Percentiles rank a stretch among this genome's conserved stretches.
Conservation (phyloP, 345 rosid species). For the Citrus australasica region DNA sequence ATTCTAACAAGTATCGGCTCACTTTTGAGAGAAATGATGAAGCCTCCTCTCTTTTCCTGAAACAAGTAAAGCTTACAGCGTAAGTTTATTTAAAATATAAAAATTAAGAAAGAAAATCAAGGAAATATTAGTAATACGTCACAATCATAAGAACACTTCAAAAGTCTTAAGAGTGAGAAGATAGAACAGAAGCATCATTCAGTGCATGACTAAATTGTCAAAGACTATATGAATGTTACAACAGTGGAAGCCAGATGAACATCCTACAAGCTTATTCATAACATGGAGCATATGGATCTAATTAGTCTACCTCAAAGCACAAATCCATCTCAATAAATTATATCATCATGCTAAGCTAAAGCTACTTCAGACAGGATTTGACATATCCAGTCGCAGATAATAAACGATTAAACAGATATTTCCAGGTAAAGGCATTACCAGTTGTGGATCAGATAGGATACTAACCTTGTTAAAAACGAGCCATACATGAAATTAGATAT, state of each 20-base stretch:
- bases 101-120: background rate
- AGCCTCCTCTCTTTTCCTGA: slow-evolving; percentile 58
- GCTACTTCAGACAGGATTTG: background rate
- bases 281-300: background rate
- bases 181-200: background rate
- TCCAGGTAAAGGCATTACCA: background rate
- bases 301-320: background rate
- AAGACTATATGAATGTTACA: background rate
- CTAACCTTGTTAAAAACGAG: slow-evolving; percentile 58
- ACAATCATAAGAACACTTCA: background rate
- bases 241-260: background rate
- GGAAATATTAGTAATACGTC: background rate
- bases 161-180: no score
- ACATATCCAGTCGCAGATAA: background rate
- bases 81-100: background rate
- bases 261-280: background rate
- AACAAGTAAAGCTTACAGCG: slow-evolving; percentile 13
- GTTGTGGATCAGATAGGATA: slow-evolving; percentile 8
- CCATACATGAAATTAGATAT: slow-evolving; percentile 67
- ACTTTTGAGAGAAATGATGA: slow-evolving; percentile 53
- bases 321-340: background rate
- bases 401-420: background rate
- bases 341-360: background rate
- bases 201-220: slow-evolving; percentile 4
- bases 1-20: slow-evolving; percentile 47